Conservation (phyloP, 1,284 basidiomycete species). For the Leccinum griseonigrum region DNA sequence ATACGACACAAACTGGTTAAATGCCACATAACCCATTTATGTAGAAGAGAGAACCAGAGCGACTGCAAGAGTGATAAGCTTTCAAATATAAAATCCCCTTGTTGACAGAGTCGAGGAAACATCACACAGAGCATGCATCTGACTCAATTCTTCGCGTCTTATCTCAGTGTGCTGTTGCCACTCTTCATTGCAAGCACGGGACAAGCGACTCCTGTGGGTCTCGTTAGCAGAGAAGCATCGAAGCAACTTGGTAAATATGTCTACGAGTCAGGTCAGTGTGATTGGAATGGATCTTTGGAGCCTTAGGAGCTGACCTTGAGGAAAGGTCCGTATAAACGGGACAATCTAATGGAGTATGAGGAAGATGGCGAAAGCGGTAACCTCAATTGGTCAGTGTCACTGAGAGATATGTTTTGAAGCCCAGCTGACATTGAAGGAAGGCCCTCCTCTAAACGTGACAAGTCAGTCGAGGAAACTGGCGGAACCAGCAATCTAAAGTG, state of each 20-base stretch:
- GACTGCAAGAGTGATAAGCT: background rate
- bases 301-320: background rate
- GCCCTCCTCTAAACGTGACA: no score
- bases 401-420: background rate
- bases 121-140: background rate
- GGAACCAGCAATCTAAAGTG: no score
- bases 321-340: background rate
- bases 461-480: no score
- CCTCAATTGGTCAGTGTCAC: background rate
- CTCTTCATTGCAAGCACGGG: background rate
- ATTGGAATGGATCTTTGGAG: background rate
- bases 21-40: background rate
- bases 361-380: background rate
- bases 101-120: background rate
- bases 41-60: background rate
- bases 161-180: background rate
- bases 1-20: no score
- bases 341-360: background rate
- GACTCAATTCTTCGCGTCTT: background rate
- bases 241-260: background rate
- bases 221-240: background rate
- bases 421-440: background rate
- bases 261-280: background rate
- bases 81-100: background rate
- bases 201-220: background rate